Base-by-base conservation (phyloP, 2,329 filamentous ascomycete genomes). In the Fusarium cyanostomum region DNA sequence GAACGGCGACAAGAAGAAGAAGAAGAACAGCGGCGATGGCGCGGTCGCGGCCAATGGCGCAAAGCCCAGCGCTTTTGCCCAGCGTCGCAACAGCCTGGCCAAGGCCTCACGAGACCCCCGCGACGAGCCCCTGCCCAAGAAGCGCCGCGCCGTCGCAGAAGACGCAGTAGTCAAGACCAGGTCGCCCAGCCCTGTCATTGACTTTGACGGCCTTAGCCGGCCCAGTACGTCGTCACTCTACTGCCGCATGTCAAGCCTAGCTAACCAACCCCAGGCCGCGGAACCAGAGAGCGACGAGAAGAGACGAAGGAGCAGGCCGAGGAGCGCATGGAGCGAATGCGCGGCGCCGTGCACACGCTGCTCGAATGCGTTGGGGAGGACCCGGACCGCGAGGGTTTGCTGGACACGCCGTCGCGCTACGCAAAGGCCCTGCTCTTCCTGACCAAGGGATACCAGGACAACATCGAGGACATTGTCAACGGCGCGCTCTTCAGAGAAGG, bases 381-480 rank as follows among this genome's bases (percentile, higher is more conserved):
- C 65, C 86, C 87, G 0, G 82, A 88, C 65, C 82, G 88, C 28
- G 85, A 88, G 62, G 88, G 88, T 37, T 77, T 91, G 35, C 79
- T 89, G 13, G 86, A 82, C 35, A 90, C 88, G 0, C 95, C 95
- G 0, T 87, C 91, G 72, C 86, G 95, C 61, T 99, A 98, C 76
- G 94, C 95, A 42, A 95, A 97, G 78, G 95, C 95, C 12, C 89
- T 99, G 86, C 86, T 98, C 63, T 96, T 91, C 81, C 93, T 99
- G 77, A 99, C 95, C 7, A 93, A 96, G 76, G 95, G 95, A 38
- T 99, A 99, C 75, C 93, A 98, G 80, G 89, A 97, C 80, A 97
- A 97, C 72, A 86, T 97, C 52, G 84, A 88, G 61, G 92, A 96
- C 74, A 91, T 98, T 66, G 92, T 98, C 62, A 98, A 98, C 75